Conservation (phyloP, 1,139 yeast genomes). For the Geotrichum carabidarum region DNA sequence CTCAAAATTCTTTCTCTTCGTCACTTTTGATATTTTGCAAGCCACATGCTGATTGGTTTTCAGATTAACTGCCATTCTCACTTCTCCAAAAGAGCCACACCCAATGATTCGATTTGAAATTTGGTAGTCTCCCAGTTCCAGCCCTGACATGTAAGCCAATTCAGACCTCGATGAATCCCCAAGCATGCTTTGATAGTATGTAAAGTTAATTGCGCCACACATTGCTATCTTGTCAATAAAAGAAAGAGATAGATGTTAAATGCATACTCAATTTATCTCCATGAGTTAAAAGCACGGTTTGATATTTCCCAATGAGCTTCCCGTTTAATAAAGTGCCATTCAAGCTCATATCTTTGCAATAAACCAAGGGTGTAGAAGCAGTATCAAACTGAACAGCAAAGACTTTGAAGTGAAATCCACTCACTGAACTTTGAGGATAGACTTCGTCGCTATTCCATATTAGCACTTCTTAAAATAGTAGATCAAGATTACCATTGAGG, state of each 20-base stretch:
- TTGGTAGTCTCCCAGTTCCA: conserved; percentile 40
- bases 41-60: conserved; percentile 27
- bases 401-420: conserved; percentile 44
- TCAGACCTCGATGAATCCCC: conserved; percentile 20
- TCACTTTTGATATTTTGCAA: conserved; percentile 27
- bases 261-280: conserved; percentile 41
- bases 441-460: conserved; percentile 29
- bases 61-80: conserved; percentile 28
- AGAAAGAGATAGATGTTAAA: background rate
- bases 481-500: conserved; percentile 19
- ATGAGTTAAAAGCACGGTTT: conserved; percentile 42
- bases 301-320: conserved; percentile 34
- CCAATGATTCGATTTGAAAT: conserved; percentile 48
- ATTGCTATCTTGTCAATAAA: conserved; percentile 29
- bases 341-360: conserved; percentile 50
- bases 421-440: conserved; percentile 38
- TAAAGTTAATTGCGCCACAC: conserved; percentile 35
- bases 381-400: conserved; percentile 53
- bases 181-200: conserved; percentile 27
- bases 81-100: conserved; percentile 59
- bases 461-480: background rate
- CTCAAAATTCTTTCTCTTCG: conserved; percentile 18
- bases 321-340: conserved; percentile 53
- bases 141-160: conserved; percentile 25
- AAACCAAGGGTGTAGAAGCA: conserved; percentile 45